Evolutionary conservation across 1,139 yeast genomes (phyloP), one percentile per base, ranked within the genome.

Genomic region (Arxiozyma heterogenica): DNA sequence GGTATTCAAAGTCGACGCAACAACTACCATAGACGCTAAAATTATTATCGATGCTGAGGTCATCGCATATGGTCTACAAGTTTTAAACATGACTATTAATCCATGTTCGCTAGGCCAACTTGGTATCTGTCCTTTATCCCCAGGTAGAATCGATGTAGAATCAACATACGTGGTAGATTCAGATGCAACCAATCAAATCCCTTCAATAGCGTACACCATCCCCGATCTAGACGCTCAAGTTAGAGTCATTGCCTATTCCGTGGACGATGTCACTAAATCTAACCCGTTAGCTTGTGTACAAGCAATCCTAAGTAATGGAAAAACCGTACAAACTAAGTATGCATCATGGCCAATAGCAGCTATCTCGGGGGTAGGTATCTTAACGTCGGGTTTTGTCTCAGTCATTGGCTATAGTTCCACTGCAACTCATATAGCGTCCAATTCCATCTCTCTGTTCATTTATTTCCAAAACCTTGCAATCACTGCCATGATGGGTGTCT

Each of bases 261-360:
- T 73, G 15, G 72, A 74, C 52, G 79, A 79, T 57, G 67, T 72
- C 11, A 51, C 53, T 7, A 58, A 54, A 45, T 49, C 58, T 18
- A 69, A 71, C 7, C 79, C 84, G 1, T 74, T 91, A 57, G 98
- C 98, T 1, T 93, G 99, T 78, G 95, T 94, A 12, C 91, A 87
- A 68, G 97, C 98, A 0, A 78, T 83, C 23, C 76, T 93, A 57
- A 73, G 87, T 38, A 93, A 94, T 71, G 96, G 93, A 56, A 89
- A 87, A 67, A 90, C 98, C 1, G 99, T 93, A 42, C 95, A 91
- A 70, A 90, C 97, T 38, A 83, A 83, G 65, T 90, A 88, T 62
- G 98, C 96, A 5, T 80, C 96, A 9, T 94, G 98, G 98, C 96
- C 96, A 25, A 86, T 93, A 62, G 98, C 97, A 6, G 94, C 91